Base-by-base conservation (phyloP, 495 filamentous ascomycete species). In the Penicillium angulare region DNA sequence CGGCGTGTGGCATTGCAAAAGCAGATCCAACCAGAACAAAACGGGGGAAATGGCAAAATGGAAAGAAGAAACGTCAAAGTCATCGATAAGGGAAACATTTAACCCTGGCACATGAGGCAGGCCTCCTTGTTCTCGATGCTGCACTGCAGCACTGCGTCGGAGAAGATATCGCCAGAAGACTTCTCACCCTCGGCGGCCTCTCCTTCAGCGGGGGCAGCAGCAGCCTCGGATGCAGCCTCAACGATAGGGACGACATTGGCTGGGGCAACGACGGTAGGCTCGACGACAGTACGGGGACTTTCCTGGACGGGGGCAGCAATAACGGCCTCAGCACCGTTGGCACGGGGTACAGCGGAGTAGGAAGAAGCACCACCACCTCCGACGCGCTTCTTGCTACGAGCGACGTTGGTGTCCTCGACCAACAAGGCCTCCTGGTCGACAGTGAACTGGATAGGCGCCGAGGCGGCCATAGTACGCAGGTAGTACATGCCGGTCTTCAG, bases 401-500 rank as follows among this genome's bases (percentile, higher is more conserved):
- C 85, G 26, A 95, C 79, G 53, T 86, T 88, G 48, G 87, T 90
- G 68, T 98, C 95, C 39, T 80, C 81, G 15, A 96, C 89, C 74
- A 88, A 87, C 53, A 98, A 88, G 39, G 88, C 85, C 71, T 96
- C 90, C 76, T 98, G 93, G 74, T 98, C 93, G 60, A 98, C 93
- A 5, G 93, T 98, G 77, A 98, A 98, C 73, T 98, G 93, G 60
- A 98, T 98, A 46, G 93, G 93, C 33, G 91, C 89, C 4, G 90
- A 90, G 16, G 93, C 93, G 47, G 93, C 93, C 85, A 95, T 95
- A 33, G 93, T 98, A 60, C 93, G 91, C 56, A 98, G 86, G 71
- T 98, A 98, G 84, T 98, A 98, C 95, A 98, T 97, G 73, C 93
- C 93, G 9, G 93, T 98, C 85, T 98, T 98, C 51, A 98, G 82